Evolutionary conservation across 768 basidiomycete genomes (phyloP), one percentile per base, ranked within the genome.

Genomic region (Boletus sp.): DNA sequence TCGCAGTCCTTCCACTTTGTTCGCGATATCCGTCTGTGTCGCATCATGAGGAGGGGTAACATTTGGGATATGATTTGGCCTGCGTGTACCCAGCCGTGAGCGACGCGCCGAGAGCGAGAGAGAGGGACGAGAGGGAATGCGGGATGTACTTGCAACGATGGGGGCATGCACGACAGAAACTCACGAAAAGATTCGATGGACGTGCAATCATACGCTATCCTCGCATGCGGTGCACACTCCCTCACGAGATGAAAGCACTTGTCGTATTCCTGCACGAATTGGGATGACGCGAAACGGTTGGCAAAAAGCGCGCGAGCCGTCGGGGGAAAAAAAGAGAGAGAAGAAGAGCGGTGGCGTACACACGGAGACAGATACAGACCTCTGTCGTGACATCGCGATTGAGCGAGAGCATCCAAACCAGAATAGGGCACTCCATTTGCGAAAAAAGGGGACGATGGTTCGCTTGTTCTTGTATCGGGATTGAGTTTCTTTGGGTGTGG

Each of bases 41-140:
- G 75, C 89, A 90, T 90, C 89, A 91, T 90, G 61, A 90, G 83
- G 13, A 90, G 74, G 0, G 89, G 89, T 10, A 91, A 72, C 76
- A 90, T 85, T 59, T 85, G 77, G 17, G 84, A 83, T 68, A 91
- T 83, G 60, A 87, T 73, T 64, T 81, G 79, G 21, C 88, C 89
- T 90, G 69, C 14, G 14, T 29, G 33, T 3, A 48, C 30, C 11
- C 11, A 23, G 1, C 9, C 29, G 4, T 53, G 17, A 61, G 42
- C 9, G 5, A 37, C 15, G 8, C 25, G 17, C 2, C 32, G 10
- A 30, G 11, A 7, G 21, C 23, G n/a, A 3, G 40, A 23, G 4
- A 4, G 4, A 25, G n/a, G n/a, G n/a, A n/a, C n/a, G n/a, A n/a
- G n/a, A 25, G 23, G 23, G 33, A 13, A 34, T 47, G n/a, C 10